These are phyloP conservation scores for Trypanosoma cruzi DNA, from an alignment of 208 protist genomes.

Conservation along the genomic window DNA sequence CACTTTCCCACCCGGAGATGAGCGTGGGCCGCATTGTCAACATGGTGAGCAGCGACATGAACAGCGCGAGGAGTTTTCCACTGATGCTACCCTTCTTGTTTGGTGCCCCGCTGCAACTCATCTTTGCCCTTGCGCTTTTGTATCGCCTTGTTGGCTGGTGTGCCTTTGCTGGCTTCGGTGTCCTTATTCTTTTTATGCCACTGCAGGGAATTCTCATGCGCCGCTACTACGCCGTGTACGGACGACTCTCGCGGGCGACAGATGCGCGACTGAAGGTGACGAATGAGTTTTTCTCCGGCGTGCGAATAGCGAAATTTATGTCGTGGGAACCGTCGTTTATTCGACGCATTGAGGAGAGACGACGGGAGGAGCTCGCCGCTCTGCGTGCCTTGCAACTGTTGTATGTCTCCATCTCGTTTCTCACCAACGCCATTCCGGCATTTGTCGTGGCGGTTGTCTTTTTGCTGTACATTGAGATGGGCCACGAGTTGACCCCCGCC, in stretches of 20 bases:
- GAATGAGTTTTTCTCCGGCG: constrained; percentile 93
- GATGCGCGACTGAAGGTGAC: constrained; percentile 90
- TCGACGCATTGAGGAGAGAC: constrained; percentile 28
- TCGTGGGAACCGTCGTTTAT: constrained; percentile 83
- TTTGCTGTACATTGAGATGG: constrained; percentile 32
- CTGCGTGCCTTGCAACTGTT: constrained; percentile 18
- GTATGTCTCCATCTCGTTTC: constrained; percentile 28
- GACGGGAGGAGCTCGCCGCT: constrained; percentile 31
- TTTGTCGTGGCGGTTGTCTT: constrained; percentile 38
- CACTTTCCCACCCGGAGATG: constrained; percentile 59
- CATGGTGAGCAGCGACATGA: constrained; percentile 77
- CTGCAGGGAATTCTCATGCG: constrained; percentile 58
- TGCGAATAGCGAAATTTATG: constrained; percentile 95
- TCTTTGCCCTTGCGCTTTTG: constrained; percentile 48
- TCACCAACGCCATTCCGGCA: constrained; percentile 45
- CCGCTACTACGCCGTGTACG: constrained; percentile 28
- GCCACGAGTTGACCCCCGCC: constrained; percentile 55
- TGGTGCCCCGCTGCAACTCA: constrained; percentile 64
- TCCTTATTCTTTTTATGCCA: constrained; percentile 70
- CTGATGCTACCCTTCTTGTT: constrained; percentile 57
- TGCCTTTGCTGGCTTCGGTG: constrained; percentile 65
- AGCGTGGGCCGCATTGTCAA: constrained; percentile 88
- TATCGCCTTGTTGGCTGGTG: constrained; percentile 61
- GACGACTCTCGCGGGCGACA: constrained; percentile 37
- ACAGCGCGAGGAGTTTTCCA: constrained; percentile 46